Percentiles rank a stretch among this genome's conserved stretches.
These are phyloP conservation scores for Salix viminalis DNA, from an alignment of 345 rosid genomes.

Conservation along the genomic window DNA sequence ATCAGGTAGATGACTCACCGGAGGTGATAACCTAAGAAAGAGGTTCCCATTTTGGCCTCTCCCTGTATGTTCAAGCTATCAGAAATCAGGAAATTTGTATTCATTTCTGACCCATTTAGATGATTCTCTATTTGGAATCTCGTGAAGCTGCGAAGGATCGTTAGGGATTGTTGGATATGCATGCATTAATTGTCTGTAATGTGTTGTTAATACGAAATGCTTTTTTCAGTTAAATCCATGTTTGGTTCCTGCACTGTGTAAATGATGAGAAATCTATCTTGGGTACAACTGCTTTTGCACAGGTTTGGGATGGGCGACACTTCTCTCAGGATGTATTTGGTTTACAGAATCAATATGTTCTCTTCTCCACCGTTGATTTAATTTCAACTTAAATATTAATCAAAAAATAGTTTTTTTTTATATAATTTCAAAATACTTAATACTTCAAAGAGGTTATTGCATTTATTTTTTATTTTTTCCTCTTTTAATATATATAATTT, in stretches of 20 bases:
- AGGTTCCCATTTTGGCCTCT: slow-evolving; percentile 23
- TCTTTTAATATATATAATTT: too few relatives aligned
- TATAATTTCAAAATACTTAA: too few relatives aligned
- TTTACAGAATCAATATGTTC: too few relatives aligned
- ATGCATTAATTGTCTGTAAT: slow-evolving; percentile 17
- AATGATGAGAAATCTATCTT: not conserved
- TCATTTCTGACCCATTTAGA: slow-evolving; percentile 13
- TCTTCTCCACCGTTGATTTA: too few relatives aligned
- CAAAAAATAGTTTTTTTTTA: too few relatives aligned
- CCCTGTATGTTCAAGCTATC: slow-evolving; percentile 22
- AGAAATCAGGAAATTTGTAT: slow-evolving; percentile 9
- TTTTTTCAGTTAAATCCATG: slow-evolving; percentile 10
- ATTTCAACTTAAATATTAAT: too few relatives aligned
- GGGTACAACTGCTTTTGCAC: not conserved
- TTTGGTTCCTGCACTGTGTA: not conserved
- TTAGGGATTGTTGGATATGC: slow-evolving; percentile 22
- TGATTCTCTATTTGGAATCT: slow-evolving; percentile 11
- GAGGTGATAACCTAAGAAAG: slow-evolving; percentile 62
- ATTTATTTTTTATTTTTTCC: too few relatives aligned
- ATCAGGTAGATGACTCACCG: slow-evolving; percentile 53
- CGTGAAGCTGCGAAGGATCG: slow-evolving; percentile 11
- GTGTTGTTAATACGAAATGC: not conserved
- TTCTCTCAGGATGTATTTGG: too few relatives aligned
- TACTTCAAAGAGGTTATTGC: too few relatives aligned
- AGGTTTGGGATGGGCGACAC: too few relatives aligned